These are phyloP conservation scores for Batrachochytrium dendrobatidis DNA, from an alignment of 371 early-diverging fungal genomes.

Conservation along the genomic window DNA sequence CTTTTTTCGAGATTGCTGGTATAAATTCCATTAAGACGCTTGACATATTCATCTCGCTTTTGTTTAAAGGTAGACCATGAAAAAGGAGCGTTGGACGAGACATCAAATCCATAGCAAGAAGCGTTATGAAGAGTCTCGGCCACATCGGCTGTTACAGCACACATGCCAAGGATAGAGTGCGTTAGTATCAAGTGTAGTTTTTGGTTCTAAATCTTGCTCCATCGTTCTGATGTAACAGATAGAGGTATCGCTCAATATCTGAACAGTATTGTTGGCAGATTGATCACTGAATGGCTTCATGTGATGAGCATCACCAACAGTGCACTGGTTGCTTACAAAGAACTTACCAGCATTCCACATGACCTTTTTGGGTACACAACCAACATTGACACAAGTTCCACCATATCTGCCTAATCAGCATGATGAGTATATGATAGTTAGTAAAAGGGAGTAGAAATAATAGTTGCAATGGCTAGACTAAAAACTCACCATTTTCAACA, in stretches of 20 bases:
- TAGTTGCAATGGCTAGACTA: neutral
- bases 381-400: conserved; percentile 92
- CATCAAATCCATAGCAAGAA: conserved; percentile 77
- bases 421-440: conserved; percentile 5
- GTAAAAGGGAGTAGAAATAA: conserved; percentile 5
- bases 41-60: conserved; percentile 92
- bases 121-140: conserved; percentile 84
- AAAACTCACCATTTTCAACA: conserved; percentile 63
- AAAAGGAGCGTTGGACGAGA: conserved; percentile 43
- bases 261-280: too few species aligned
- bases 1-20: conserved; percentile 82
- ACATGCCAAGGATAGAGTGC: too few species aligned
- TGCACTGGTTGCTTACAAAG: too few species aligned
- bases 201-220: too few species aligned
- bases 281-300: too few species aligned
- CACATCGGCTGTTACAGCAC: conserved; percentile 64
- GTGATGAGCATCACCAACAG: too few species aligned
- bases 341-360: conserved; percentile 86
- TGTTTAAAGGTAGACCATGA: conserved; percentile 58
- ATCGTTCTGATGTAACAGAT: too few species aligned
- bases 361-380: conserved; percentile 98
- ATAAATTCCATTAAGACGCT: conserved; percentile 94
- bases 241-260: too few species aligned
- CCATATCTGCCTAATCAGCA: conserved; percentile 55
- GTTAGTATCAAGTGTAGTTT: too few species aligned